A percentile compares a stretch with the other conserved stretches of the same genome.
Evolutionary conservation across 495 filamentous ascomycete genomes (phyloP).

Genomic region (Trypethelium eluteriae): DNA sequence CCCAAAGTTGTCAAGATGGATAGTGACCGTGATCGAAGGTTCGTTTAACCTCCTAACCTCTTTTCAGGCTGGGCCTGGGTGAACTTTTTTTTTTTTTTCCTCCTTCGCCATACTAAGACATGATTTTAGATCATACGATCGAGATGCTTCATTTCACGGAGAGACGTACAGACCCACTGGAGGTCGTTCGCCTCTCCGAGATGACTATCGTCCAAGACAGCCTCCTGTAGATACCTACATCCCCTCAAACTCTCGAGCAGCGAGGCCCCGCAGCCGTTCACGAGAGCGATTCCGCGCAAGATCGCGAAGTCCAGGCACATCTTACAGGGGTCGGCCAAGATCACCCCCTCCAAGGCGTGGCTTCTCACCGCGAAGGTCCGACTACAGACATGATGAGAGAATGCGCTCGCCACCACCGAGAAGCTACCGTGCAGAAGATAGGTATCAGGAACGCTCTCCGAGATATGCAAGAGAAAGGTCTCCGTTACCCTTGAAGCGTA

Average conservation of each 20-base stretch:
- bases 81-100: no score
- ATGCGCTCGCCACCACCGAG: slow-evolving; percentile 22
- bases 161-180: slow-evolving; percentile 1
- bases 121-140: neutral
- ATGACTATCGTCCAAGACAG: slow-evolving; percentile 21
- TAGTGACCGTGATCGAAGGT: slow-evolving; percentile 14
- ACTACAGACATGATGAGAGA: slow-evolving; percentile 15
- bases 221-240: slow-evolving; percentile 36
- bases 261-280: slow-evolving; percentile 31
- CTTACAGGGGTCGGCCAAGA: slow-evolving; percentile 28
- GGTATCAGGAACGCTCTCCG: slow-evolving; percentile 24
- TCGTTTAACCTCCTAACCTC: neutral
- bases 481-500: slow-evolving; percentile 33
- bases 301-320: slow-evolving; percentile 32
- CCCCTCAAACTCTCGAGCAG: slow-evolving; percentile 22
- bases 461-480: slow-evolving; percentile 30
- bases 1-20: neutral
- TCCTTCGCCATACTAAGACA: neutral
- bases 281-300: slow-evolving; percentile 30
- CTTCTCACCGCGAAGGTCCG: slow-evolving; percentile 28
- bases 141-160: slow-evolving; percentile 5
- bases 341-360: slow-evolving; percentile 33
- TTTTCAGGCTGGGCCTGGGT: no score
- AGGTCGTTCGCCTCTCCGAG: slow-evolving; percentile 23
- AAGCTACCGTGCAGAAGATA: slow-evolving; percentile 11